Evolutionary conservation across 441 rosid species (phyloP).

Genomic region (Erodium trifolium): DNA sequence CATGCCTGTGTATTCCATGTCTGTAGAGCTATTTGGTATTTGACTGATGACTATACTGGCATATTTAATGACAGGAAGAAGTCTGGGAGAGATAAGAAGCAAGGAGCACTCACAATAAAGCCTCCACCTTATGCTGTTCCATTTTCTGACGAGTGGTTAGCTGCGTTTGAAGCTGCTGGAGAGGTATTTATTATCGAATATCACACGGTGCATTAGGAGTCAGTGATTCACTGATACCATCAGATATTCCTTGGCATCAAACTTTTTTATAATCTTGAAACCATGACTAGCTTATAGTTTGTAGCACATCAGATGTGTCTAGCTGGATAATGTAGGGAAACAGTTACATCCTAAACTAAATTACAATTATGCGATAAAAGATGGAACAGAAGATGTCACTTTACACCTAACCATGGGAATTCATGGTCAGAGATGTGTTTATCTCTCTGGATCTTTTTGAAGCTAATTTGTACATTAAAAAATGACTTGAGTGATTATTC

Average conservation of each 20-base stretch:
- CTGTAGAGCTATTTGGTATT: background rate
- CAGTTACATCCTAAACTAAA: background rate
- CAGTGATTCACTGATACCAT: slow-evolving; percentile 7
- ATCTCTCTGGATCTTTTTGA: background rate
- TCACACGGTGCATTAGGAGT: background rate
- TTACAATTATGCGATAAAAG: background rate
- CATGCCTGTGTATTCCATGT: slow-evolving; percentile 6
- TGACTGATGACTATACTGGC: background rate
- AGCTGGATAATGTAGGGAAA: background rate
- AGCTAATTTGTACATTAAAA: background rate
- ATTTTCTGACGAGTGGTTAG: slow-evolving; percentile 92
- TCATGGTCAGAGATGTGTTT: background rate
- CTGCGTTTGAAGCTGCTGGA: slow-evolving; percentile 91
- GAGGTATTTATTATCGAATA: slow-evolving; percentile 45
- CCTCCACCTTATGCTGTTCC: slow-evolving; percentile 63
- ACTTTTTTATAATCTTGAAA: background rate
- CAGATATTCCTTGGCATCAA: background rate
- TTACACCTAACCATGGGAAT: background rate
- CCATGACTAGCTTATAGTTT: background rate
- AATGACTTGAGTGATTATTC: background rate
- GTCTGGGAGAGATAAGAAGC: slow-evolving; percentile 31
- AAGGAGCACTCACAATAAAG: slow-evolving; percentile 34
- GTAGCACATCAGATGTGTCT: background rate
- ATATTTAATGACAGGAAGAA: slow-evolving; percentile 31
- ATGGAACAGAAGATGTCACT: background rate